Base-by-base conservation (phyloP, 805 yeast species). In the Schwanniomyces polymorphus region DNA sequence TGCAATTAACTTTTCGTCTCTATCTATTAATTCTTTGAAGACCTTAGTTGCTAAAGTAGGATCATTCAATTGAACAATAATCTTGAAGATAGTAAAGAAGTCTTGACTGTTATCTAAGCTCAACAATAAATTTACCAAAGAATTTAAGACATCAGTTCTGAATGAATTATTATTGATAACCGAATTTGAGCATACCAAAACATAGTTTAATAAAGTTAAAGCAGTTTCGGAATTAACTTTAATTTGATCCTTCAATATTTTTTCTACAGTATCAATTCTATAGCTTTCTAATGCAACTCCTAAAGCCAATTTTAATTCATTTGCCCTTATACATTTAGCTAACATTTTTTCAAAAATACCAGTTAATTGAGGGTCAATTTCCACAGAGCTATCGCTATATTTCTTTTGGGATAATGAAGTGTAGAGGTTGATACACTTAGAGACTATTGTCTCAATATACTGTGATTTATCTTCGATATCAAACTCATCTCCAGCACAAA, bases 251-350 rank as follows among this genome's bases (percentile, higher is more conserved):
- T 64, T 60, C 53, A 90, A 75, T 48, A 88, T 80, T 2, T 65
- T 54, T 55, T 84, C 82, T 38, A 90, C 86, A 46, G 90, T 76
- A 68, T 92, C 98, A 54, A 91, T 74, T 59, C 98, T 80, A 63
- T 82, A 85, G 53, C 95, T 84, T 64, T 94, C 99, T 50, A 94
- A 72, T 1, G 97, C 84, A 51, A 94, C 87, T 18, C 99, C 99
- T 47, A 94, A 70, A 1, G 96, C 97, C 58, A 91, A 78, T 61
- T 83, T 85, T 54, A 77, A 76, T 55, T 94, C 97, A 45, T 84
- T 84, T 26, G 82, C 74, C 7, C 70, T 72, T 31, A 86, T 80
- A 68, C 97, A 91, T 61, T 88, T 88, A 41, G 78, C 69, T 52
- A 94, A 79, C 97, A 94, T 94, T 60, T 78, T 81, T 63, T 91